phyloP scores from a whole-genome alignment of 2,329 filamentous ascomycete genomes.

The Bipolaris victoriae region DNA sequence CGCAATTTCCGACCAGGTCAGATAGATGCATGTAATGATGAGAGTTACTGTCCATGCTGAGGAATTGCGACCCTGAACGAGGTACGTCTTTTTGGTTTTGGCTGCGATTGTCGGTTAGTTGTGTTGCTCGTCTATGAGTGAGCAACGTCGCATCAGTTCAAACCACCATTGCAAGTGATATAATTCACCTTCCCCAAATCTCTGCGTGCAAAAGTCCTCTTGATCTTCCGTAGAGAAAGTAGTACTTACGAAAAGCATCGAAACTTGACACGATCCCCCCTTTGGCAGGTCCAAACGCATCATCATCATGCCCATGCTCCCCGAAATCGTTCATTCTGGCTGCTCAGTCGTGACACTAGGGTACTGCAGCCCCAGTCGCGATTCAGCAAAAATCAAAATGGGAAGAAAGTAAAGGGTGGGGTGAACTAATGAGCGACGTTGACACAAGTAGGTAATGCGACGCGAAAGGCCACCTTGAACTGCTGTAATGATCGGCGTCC shows the following conservation, averaged over 20 bases:
- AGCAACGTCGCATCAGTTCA: conserved; percentile 6
- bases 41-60: conserved; percentile 93
- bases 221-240: background rate
- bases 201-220: background rate
- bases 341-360: conserved; percentile 27
- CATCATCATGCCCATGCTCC: conserved; percentile 71
- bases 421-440: conserved; percentile 29
- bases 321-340: conserved; percentile 77
- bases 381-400: conserved; percentile 12
- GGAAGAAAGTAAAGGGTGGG: conserved; percentile 16
- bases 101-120: conserved; percentile 60
- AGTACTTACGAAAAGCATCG: conserved; percentile 87
- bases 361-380: conserved; percentile 37
- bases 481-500: conserved; percentile 30
- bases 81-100: conserved; percentile 94
- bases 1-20: conserved; percentile 77
- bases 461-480: conserved; percentile 47
- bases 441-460: conserved; percentile 15
- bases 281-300: conserved; percentile 76
- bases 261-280: conserved; percentile 73
- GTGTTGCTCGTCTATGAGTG: background rate
- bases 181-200: background rate
- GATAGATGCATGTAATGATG: conserved; percentile 72
- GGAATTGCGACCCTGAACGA: conserved; percentile 80
- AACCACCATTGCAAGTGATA: background rate